phyloP scores from a whole-genome alignment of 805 yeast species.

The Candida railenensis region DNA sequence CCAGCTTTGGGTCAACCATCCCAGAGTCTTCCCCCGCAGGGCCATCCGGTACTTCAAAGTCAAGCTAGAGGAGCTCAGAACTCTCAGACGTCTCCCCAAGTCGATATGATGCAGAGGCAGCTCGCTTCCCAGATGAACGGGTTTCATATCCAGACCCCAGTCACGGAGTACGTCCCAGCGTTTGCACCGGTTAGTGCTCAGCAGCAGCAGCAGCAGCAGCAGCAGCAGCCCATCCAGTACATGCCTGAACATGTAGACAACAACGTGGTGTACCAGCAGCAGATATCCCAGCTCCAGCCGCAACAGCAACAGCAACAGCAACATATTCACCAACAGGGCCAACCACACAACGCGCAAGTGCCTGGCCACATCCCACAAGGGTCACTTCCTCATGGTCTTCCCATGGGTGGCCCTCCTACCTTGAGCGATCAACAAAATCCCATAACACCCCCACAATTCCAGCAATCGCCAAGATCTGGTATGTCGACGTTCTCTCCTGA shows the following conservation, averaged over 20 bases:
- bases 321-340: background rate
- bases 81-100: background rate
- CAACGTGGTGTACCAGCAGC: background rate
- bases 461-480: background rate
- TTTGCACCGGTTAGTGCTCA: conserved; percentile 1
- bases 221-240: background rate
- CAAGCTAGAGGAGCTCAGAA: too few species aligned
- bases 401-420: background rate
- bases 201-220: background rate
- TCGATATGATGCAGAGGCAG: conserved; percentile 5
- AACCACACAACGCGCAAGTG: background rate
- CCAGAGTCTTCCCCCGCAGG: background rate
- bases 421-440: background rate
- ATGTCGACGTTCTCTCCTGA: background rate
- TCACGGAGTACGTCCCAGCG: conserved; percentile 2
- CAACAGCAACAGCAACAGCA: background rate
- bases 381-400: background rate
- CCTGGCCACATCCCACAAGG: background rate
- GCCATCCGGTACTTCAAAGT: too few species aligned
- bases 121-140: conserved; percentile 7
- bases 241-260: too few species aligned
- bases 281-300: background rate
- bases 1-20: background rate
- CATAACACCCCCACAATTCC: background rate
- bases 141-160: conserved; percentile 9